Percentiles rank a stretch among this genome's conserved stretches.
Evolutionary conservation across 371 early-diverging fungal species (phyloP).

Genomic region (Thermomucor indicae-seudaticae): DNA sequence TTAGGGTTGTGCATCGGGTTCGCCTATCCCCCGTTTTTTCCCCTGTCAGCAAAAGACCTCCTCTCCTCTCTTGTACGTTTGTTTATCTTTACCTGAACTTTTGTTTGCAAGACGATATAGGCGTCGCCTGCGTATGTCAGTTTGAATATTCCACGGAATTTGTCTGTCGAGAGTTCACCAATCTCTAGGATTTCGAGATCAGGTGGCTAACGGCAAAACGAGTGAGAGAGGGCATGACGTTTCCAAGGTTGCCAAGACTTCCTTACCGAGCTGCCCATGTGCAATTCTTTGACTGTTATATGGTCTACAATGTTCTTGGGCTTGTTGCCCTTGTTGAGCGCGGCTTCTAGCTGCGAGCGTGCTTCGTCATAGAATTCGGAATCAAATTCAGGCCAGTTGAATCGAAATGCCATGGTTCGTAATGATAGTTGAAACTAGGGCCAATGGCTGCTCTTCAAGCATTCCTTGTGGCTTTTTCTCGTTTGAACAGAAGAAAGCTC

Average conservation of each 20-base stretch:
- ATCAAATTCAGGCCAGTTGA: conserved; percentile 93
- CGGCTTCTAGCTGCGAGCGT: conserved; percentile 78
- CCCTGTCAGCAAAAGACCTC: no score
- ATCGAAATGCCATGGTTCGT: conserved; percentile 92
- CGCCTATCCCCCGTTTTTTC: no score
- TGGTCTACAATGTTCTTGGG: conserved; percentile 89
- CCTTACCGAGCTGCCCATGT: conserved; percentile 89
- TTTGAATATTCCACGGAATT: conserved; percentile 94
- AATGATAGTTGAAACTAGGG: no score
- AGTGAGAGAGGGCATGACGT: not conserved
- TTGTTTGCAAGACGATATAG: conserved; percentile 85
- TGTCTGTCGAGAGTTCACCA: conserved; percentile 87
- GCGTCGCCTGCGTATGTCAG: conserved; percentile 93
- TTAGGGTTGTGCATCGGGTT: conserved; percentile 65
- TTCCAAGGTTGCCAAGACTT: not conserved
- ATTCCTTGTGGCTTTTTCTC: no score
- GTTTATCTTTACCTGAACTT: conserved; percentile 76
- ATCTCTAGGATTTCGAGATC: conserved; percentile 96
- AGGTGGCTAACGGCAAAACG: conserved; percentile 67
- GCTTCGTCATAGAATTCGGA: conserved; percentile 81
- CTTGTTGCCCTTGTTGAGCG: conserved; percentile 89
- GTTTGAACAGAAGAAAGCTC: no score
- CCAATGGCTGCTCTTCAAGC: no score
- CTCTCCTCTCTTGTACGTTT: no score
- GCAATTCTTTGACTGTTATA: conserved; percentile 86